A percentile compares a stretch with the other conserved stretches of the same genome.
These are phyloP conservation scores for Lentinus polychrous DNA, from an alignment of 1,284 basidiomycete species.

Conservation along the genomic window DNA sequence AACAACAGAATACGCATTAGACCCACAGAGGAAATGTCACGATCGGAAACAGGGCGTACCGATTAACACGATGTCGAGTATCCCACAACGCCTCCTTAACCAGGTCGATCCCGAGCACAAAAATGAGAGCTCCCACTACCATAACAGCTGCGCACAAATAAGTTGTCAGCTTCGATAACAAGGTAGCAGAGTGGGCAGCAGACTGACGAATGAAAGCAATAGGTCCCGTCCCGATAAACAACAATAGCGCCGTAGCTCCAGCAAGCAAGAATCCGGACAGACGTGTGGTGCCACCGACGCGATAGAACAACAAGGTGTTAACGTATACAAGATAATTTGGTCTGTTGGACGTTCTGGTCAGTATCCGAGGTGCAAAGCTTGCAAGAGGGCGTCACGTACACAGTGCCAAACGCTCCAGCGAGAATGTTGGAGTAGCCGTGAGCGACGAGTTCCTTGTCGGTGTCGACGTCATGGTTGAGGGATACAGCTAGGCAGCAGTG, in stretches of 20 bases:
- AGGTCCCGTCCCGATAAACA: slow-evolving; percentile 79
- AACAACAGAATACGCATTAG: not conserved
- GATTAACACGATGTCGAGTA: slow-evolving; percentile 82
- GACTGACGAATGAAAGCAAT: slow-evolving; percentile 87
- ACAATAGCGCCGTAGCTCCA: slow-evolving; percentile 62
- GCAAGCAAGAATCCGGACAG: slow-evolving; percentile 86
- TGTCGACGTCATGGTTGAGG: slow-evolving; percentile 85
- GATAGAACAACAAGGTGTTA: slow-evolving; percentile 91
- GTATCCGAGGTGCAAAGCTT: not conserved
- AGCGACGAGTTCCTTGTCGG: slow-evolving; percentile 87
- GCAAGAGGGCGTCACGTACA: slow-evolving; percentile 39
- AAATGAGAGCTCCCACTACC: slow-evolving; percentile 90
- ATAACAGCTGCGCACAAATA: slow-evolving; percentile 56
- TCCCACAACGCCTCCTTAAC: slow-evolving; percentile 97
- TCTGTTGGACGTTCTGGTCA: slow-evolving; percentile 26
- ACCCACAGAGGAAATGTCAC: not conserved
- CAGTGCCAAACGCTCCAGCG: slow-evolving; percentile 76
- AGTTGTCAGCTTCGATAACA: slow-evolving; percentile 1
- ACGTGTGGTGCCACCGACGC: slow-evolving; percentile 85
- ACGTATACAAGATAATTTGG: slow-evolving; percentile 86
- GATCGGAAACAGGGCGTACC: slow-evolving; percentile 42
- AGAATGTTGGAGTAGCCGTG: slow-evolving; percentile 91
- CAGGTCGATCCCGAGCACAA: slow-evolving; percentile 91
- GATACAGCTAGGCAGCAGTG: slow-evolving; percentile 61
- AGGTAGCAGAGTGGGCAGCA: not conserved